phyloP scores from a whole-genome alignment of 148 eudicot species.

The Camellia lanceoleosa region DNA sequence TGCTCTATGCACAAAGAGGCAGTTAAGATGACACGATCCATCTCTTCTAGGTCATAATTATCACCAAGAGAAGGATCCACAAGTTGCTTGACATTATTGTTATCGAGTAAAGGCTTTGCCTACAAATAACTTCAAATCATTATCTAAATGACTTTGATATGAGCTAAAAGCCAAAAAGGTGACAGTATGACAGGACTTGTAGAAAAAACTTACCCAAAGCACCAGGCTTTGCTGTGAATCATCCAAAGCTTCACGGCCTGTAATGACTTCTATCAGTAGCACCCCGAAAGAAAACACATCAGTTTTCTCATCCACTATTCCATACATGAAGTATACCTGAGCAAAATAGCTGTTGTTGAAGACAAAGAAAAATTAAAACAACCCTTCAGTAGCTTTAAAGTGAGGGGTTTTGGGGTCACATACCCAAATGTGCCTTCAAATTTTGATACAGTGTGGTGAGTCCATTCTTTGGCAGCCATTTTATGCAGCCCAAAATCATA shows the following conservation, averaged over 20 bases:
- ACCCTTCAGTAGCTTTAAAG: neutral
- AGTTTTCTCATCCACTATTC: conserved; percentile 87
- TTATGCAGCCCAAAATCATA: conserved; percentile 91
- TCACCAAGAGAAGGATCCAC: conserved; percentile 62
- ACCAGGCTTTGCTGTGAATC: conserved; percentile 58
- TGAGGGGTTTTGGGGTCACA: conserved; percentile 15
- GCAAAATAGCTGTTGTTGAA: conserved; percentile 72
- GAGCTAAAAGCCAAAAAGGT: neutral
- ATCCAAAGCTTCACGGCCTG: conserved; percentile 76
- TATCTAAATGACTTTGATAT: neutral
- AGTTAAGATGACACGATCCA: conserved; percentile 59
- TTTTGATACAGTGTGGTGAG: conserved; percentile 61
- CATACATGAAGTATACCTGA: conserved; percentile 92
- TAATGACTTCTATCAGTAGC: conserved; percentile 75
- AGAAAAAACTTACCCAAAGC: conserved; percentile 53
- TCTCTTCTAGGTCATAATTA: conserved; percentile 49
- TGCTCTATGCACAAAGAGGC: conserved; percentile 69
- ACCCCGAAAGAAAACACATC: conserved; percentile 88
- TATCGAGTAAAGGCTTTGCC: conserved; percentile 80
- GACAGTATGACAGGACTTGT: neutral
- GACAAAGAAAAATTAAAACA: conserved; percentile 14
- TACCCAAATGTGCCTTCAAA: conserved; percentile 97
- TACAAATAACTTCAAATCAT: conserved; percentile 17
- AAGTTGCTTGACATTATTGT: conserved; percentile 43
- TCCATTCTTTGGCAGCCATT: conserved; percentile 89